phyloP scores from a whole-genome alignment of 441 rosid species.

The Cnidoscolus chayamansa region DNA sequence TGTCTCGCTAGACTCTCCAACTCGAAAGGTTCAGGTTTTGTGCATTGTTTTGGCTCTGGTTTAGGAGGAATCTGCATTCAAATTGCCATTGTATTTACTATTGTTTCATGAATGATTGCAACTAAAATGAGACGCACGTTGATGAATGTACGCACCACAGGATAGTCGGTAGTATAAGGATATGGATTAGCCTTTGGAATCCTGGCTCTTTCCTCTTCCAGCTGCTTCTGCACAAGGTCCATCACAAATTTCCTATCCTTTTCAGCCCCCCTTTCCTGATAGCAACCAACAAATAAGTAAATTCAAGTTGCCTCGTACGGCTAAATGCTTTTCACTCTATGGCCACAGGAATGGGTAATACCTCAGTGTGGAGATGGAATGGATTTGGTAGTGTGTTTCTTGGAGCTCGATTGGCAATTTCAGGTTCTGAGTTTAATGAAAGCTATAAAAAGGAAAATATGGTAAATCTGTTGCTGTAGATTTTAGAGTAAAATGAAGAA shows the following conservation, averaged over 20 bases:
- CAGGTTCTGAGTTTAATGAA: constrained; percentile 73
- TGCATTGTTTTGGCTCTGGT: constrained; percentile 81
- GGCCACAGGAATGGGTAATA: constrained; percentile 26
- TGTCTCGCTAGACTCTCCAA: constrained; percentile 84
- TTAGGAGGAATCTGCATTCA: constrained; percentile 62
- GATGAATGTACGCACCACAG: constrained; percentile 56
- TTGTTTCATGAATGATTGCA: not conserved
- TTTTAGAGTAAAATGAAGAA: not conserved
- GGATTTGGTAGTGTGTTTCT: constrained; percentile 82
- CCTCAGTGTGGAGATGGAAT: constrained; percentile 89
- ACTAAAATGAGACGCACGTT: not conserved
- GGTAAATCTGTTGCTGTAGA: not conserved
- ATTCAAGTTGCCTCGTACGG: no score
- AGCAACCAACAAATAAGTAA: constrained; percentile 4
- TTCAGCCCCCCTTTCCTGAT: constrained; percentile 90
- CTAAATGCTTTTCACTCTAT: not conserved
- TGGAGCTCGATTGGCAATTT: constrained; percentile 49
- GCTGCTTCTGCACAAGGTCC: constrained; percentile 56
- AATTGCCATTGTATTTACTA: not conserved
- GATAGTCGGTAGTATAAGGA: constrained; percentile 94
- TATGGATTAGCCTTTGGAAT: constrained; percentile 82
- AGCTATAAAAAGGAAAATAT: constrained; percentile 41
- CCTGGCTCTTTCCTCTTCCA: constrained; percentile 74
- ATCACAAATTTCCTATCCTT: constrained; percentile 64
- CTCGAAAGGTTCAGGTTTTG: constrained; percentile 84